Evolutionary conservation across 306 rosid genomes (phyloP).

Genomic region (Crotalaria pallida): DNA sequence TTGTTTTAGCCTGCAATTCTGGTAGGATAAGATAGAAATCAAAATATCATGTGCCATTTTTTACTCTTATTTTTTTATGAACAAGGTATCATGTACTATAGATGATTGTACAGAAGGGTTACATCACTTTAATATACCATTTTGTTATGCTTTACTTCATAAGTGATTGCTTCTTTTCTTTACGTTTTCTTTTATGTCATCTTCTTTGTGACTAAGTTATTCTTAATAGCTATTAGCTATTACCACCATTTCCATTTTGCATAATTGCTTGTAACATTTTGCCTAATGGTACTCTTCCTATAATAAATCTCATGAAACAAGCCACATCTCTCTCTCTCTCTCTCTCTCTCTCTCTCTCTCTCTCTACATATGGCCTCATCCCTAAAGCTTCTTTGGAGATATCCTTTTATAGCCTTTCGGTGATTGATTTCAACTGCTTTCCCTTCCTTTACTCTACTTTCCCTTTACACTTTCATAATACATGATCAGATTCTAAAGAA

Average conservation of each 20-base stretch:
- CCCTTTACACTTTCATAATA: constrained; percentile 12
- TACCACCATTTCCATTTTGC: background rate
- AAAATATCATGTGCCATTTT: background rate
- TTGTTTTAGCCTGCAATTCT: background rate
- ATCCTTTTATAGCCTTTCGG: constrained; percentile 84
- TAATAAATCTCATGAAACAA: background rate
- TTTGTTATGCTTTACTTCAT: background rate
- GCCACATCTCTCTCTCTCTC: background rate
- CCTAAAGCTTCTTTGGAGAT: constrained; percentile 42
- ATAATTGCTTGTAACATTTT: background rate
- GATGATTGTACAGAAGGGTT: background rate
- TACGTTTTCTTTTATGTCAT: background rate
- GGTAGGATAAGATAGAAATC: background rate
- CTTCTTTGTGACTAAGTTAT: background rate
- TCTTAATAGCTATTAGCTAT: too few species aligned
- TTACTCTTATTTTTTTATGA: too few species aligned
- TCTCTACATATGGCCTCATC: constrained; percentile 5
- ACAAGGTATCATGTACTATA: background rate
- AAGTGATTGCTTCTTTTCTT: background rate
- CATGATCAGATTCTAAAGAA: constrained; percentile 7
- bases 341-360: constrained; percentile 4
- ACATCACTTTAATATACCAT: background rate
- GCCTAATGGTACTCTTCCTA: background rate
- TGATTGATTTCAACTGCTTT: constrained; percentile 61
- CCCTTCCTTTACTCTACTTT: constrained; percentile 27